Conservation (phyloP, 148 eudicot species). For the Drosera capensis region DNA sequence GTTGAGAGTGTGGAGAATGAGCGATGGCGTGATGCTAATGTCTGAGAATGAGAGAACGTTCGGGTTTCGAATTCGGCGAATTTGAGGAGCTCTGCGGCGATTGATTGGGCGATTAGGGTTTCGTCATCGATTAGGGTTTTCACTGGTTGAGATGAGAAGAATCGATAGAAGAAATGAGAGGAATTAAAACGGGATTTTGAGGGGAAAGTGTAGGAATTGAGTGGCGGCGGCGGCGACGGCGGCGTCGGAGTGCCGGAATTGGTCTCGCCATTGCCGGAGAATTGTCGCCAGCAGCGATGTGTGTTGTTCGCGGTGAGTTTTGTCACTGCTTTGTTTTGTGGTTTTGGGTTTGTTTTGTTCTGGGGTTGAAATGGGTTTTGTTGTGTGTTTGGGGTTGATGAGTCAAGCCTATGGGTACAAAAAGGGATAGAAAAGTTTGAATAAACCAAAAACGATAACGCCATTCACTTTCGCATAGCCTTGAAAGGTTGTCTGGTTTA, state of each 20-base stretch:
- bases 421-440: no score
- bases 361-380: no score
- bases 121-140: slow-evolving; percentile 6
- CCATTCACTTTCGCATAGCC: no score
- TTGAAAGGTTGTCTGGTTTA: no score
- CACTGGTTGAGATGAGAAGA: slow-evolving; percentile 10
- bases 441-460: no score
- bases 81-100: slow-evolving; percentile 45
- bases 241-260: neutral
- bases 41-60: slow-evolving; percentile 69
- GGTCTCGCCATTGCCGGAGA: no score
- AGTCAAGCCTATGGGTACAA: no score
- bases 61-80: slow-evolving; percentile 16
- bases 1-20: slow-evolving; percentile 35
- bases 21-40: slow-evolving; percentile 19
- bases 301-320: no score
- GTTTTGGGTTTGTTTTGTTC: no score
- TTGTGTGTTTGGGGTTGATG: no score
- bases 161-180: slow-evolving; percentile 8
- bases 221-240: neutral
- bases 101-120: slow-evolving; percentile 20
- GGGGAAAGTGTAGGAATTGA: neutral
- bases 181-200: neutral
- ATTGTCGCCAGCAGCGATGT: no score
- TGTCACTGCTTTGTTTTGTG: no score